Percentiles rank a stretch among this genome's conserved stretches.
These are phyloP conservation scores for Mycena sanguinolenta DNA, from an alignment of 768 basidiomycete genomes.

Conservation along the genomic window DNA sequence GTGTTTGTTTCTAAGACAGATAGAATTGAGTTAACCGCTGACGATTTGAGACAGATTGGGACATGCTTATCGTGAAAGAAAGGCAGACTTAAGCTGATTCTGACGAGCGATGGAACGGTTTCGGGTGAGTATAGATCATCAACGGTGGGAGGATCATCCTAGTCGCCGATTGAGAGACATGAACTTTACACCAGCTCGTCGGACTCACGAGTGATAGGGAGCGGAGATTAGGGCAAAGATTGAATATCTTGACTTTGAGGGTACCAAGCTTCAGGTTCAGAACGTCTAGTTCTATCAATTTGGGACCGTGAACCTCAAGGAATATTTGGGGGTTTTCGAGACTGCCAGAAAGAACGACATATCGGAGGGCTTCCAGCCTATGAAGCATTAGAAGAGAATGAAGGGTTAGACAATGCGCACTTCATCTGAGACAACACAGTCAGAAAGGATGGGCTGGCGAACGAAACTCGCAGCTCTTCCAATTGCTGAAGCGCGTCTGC, in stretches of 20 bases:
- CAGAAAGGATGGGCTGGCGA: background rate
- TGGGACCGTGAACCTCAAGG: background rate
- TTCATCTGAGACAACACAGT: background rate
- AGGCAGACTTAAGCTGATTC: background rate
- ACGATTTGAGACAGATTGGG: background rate
- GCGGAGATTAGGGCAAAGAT: background rate
- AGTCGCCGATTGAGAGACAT: background rate
- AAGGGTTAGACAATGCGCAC: background rate
- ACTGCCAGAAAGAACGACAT: background rate
- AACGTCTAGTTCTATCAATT: background rate
- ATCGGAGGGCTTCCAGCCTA: background rate
- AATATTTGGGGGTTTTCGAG: background rate
- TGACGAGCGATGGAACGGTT: background rate
- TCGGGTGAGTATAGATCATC: background rate
- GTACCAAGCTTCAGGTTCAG: background rate
- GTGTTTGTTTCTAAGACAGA: background rate
- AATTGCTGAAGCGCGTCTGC: background rate
- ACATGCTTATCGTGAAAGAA: background rate
- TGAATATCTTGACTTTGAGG: background rate
- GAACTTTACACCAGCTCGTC: background rate
- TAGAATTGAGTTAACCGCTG: background rate
- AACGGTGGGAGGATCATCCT: background rate
- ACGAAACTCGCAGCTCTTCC: background rate
- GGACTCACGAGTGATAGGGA: background rate
- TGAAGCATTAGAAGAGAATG: background rate